Base-by-base conservation (phyloP, 2,329 filamentous ascomycete species). In the Apiospora malaysiana region DNA sequence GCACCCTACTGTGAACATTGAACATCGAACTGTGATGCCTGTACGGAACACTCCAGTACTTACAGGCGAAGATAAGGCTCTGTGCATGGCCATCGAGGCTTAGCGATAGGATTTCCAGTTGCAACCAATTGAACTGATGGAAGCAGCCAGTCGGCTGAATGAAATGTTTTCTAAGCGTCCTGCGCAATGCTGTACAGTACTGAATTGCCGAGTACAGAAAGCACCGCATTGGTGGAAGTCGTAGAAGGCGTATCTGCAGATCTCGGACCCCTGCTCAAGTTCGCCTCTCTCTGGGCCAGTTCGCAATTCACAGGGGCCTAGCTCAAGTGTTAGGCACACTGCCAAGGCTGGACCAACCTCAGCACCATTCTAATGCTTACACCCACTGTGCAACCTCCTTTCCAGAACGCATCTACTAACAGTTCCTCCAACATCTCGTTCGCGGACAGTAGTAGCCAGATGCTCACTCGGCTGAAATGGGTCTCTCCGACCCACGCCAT, bases 361-460 rank as follows among this genome's bases (percentile, higher is more conserved):
- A 18, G 25, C 25, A 32, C 49, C 25, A 40, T n/a, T 40, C 32
- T n/a, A 59, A 2, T 59, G 51, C 27, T 59, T 59, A 56, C 49
- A 32, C 49, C 49, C 49, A 56, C 25, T 56, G 49, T 56, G 42
- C 47, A 49, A 49, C 47, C 47, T 49, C 47, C 46, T 49, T 49
- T 49, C 25, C 27, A 10, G 51, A 21, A 37, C 25, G 9, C 51
- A 37, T 37, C 21, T 40, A 27, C 56, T 63, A 63, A 63, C 56
- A 63, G 32, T 9, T 40, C 27, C 32, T 40, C 32, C 32, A 37
- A 5, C 21, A 63, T 32, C 51, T 32, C 16, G 51, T 56, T 63
- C 9, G 14, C 18, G 32, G 16, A 40, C 45, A 9, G 21, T 37
- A 8, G n/a, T n/a, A n/a, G n/a, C n/a, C n/a, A 27, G 2, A 40